A percentile compares a stretch with the other conserved stretches of the same genome.
Conservation (phyloP, 345 rosid species). For the Eucalyptus brandiana region DNA sequence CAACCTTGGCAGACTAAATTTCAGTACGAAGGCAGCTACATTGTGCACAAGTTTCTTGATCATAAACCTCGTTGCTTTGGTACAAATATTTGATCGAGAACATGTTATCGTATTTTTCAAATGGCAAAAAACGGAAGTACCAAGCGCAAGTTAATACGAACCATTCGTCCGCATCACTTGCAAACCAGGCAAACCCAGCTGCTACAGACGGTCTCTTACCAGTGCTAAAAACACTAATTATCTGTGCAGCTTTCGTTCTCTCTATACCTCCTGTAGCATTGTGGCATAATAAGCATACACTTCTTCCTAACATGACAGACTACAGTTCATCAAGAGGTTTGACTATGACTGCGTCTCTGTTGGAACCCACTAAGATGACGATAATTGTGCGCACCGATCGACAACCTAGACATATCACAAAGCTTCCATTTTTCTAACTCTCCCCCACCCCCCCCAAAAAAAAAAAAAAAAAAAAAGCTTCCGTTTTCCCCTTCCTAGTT, state of each 20-base stretch:
- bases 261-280: neutral
- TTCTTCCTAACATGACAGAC: neutral
- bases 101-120: neutral
- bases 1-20: neutral
- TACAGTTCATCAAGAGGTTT: neutral
- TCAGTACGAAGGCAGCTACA: neutral
- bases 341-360: neutral
- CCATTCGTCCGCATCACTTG: neutral
- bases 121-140: neutral
- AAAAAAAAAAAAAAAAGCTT: neutral
- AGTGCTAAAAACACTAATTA: neutral
- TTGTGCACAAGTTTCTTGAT: neutral
- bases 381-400: neutral
- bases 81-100: neutral
- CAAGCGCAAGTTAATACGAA: neutral
- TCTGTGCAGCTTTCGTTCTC: neutral
- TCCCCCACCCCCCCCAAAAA: no score
- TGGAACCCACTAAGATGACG: neutral
- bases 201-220: neutral
- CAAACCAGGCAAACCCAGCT: neutral
- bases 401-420: neutral
- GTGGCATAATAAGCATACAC: neutral
- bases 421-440: neutral
- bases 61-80: neutral
- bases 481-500: neutral